Base-by-base conservation (phyloP, 148 eudicot species). In the Vaccinium corymbosum region DNA sequence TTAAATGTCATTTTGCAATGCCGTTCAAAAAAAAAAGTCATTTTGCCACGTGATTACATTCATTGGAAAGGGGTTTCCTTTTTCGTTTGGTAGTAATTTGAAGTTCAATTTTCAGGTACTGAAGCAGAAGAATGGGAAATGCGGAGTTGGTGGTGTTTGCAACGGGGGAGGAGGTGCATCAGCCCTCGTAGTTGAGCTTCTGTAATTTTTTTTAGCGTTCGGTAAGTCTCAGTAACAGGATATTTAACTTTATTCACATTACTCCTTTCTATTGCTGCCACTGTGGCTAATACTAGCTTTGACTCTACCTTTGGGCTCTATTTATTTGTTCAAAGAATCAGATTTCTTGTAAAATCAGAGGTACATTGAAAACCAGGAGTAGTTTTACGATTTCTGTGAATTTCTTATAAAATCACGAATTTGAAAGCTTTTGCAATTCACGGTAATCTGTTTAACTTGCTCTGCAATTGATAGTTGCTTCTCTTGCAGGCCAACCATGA, bases 131-230 rank as follows among this genome's bases (percentile, higher is more conserved):
- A 88, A 87, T 35, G 99, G 95, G 3, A 97, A 91, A 87, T 91
- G 91, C 49, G 98, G 99, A 59, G 97, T 90, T 78, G 98, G 91
- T 82, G 99, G 98, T 84, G 94, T 97, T 75, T 97, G 99, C 91
- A 97, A 97, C 46, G 99, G 99, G 20, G 99, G 99, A 84, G 99
- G 99, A 35, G 99, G 99, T 81, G 99, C 99, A 83, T 97, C 98
- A 22, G 97, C 99, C 66, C 90, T 97, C 49, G 98, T 94, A 22
- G 85, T 97, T 73, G 98, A 94, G 87, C 95, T 94, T 81, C 29
- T 93, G 85, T 97, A 88, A 92, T 86, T 76, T 79, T 78, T 71
- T 32, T 73, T 68, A 53, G 79, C 38, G 8, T 73, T 77, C 52
- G 91, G 91, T 89, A 85, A 68, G 88, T 82, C 82, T 25, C 4